Evolutionary conservation across 2,329 filamentous ascomycete genomes (phyloP), one percentile per base, ranked within the genome.

Genomic region (Hirsutella rhossiliensis): DNA sequence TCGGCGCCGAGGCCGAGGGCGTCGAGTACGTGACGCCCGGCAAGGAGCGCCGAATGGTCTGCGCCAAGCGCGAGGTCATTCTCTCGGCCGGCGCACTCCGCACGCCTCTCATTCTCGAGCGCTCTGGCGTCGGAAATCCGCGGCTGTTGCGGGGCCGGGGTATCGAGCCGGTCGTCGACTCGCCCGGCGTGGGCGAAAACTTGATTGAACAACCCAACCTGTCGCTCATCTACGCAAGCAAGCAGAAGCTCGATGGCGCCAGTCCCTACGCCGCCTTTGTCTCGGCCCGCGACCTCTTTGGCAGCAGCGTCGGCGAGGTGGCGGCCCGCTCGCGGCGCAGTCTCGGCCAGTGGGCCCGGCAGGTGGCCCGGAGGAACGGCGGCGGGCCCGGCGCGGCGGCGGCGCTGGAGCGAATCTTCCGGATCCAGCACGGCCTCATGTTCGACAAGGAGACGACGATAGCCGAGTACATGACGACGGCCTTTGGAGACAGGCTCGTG

Each of bases 131-230:
- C 13, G 74, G 75, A 0, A 64, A 65, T 41, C 52, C 57, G 19
- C 59, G 59, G 1, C 62, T 71, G 15, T 56, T 75, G 2, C 47
- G 61, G 3, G 50, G 62, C 7, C 54, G 66, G 32, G 65, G 62
- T 13, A 72, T 76, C 46, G 47, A 65, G 12, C 62, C 62, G 23
- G 55, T 62, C 17, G 54, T 75, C 5, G 57, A 72, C 27, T 60
- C 69, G 1, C 68, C 68, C 0, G 72, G 71, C 3, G 73, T 77
- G 0, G 73, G 73, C 0, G 69, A 72, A 51, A 71, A 74, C 50
- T 56, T 76, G 1, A 65, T 72, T 48, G 72, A 76, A 41, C 73
- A 78, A 52, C 56, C 73, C 13, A 58, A 57, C 45, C 53, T 49
- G 2, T 32, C 43, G 1, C 41, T 65, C 6, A 36, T 47, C 5